phyloP scores from a whole-genome alignment of 1,284 basidiomycete genomes.

The Gymnopus androsaceus region DNA sequence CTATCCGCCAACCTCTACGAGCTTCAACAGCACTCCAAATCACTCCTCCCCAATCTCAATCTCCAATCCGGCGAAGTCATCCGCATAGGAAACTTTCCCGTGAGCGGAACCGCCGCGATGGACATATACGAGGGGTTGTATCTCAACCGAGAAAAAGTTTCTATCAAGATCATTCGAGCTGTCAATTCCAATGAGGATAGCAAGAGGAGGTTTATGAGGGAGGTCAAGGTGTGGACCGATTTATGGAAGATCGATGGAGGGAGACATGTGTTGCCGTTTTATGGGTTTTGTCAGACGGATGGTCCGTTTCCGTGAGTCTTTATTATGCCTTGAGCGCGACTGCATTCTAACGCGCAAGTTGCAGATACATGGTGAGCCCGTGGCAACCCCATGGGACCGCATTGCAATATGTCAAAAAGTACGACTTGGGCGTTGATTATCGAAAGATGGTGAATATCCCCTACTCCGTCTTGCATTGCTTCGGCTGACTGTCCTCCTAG shows the following conservation, averaged over 20 bases:
- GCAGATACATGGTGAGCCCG: conserved; percentile 22
- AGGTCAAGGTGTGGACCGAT: conserved; percentile 55
- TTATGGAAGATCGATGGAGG: conserved; percentile 56
- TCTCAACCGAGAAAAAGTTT: conserved; percentile 52
- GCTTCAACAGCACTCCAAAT: conserved; percentile 43
- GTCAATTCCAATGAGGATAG: conserved; percentile 48
- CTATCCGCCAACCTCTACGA: conserved; percentile 50
- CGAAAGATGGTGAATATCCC: conserved; percentile 13
- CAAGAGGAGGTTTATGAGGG: conserved; percentile 46
- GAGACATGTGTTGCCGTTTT: conserved; percentile 54
- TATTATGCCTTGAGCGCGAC: not conserved
- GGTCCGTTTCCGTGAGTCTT: conserved; percentile 52
- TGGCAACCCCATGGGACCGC: conserved; percentile 21
- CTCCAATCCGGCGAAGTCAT: conserved; percentile 52
- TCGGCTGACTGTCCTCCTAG: conserved; percentile 25
- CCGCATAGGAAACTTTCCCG: conserved; percentile 47
- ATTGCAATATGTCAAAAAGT: conserved; percentile 17
- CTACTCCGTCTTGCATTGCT: not conserved
- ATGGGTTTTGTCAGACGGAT: conserved; percentile 53
- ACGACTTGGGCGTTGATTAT: conserved; percentile 17
- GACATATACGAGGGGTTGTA: conserved; percentile 57
- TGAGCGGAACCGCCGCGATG: conserved; percentile 50
- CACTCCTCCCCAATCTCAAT: conserved; percentile 49
- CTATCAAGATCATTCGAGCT: conserved; percentile 55
- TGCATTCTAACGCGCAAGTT: not conserved